Base-by-base conservation (phyloP, 2,329 filamentous ascomycete species). In the Verticillium zaregamsianum region DNA sequence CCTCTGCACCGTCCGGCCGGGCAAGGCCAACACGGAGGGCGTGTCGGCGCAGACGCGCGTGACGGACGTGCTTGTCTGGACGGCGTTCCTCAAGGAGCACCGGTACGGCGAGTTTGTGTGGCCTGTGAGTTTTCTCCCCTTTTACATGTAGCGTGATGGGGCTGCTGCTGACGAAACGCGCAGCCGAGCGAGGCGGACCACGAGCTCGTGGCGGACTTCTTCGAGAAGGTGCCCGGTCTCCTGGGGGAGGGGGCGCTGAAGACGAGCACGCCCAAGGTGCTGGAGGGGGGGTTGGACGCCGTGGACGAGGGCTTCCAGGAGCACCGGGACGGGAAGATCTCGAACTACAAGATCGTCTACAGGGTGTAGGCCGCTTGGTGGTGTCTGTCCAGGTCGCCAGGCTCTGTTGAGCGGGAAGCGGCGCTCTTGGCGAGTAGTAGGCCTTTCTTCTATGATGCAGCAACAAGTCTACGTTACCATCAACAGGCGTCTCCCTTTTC, bases 61-160 rank as follows among this genome's bases (percentile, higher is more conserved):
- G 2, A 77, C 72, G 0, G 74, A 78, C 65, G 76, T 80, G 4
- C 65, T 79, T n/a, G 75, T 80, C 0, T 78, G 74, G 74, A 78
- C 74, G 2, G 72, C 71, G 1, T 80, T 80, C 55, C 60, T 77
- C 33, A 76, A 77, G 59, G 73, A 78, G 5, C 73, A 77, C 57
- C 57, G 66, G 2, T 79, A 78, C 62, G 69, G 71, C 1, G 62
- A 68, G 0, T 73, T 76, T 35, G 64, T 68, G 39, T 80, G 72
- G 71, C 72, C 74, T 5, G 77, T 78, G 61, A 66, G 72, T 72
- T 5, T 6, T 17, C 5, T 8, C 17, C 23, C 60, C 17, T 6
- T 6, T 39, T 3, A 12, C 7, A 32, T 15, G 17, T 8, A 49
- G 14, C 32, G 11, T 28, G 33, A 35, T 9, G 14, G 33, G 33